Percentiles rank a stretch among this genome's conserved stretches.
phyloP scores from a whole-genome alignment of 2,329 filamentous ascomycete species.

The Hypoxylon sp. region DNA sequence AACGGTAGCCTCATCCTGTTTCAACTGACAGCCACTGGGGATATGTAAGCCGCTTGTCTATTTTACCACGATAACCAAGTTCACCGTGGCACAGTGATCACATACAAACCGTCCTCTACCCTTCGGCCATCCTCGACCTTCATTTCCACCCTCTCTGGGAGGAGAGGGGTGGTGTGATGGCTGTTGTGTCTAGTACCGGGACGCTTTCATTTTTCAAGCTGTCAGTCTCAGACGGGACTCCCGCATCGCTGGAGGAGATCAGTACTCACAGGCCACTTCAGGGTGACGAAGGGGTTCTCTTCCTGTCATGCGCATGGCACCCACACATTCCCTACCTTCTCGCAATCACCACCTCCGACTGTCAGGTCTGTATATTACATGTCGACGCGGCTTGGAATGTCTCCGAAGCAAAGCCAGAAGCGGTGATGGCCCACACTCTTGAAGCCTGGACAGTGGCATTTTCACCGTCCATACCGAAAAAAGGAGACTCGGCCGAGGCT shows the following conservation, averaged over 20 bases:
- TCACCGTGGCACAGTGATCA: constrained; percentile 53
- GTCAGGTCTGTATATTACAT: constrained; percentile 65
- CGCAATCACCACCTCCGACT: constrained; percentile 75
- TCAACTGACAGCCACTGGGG: constrained; percentile 54
- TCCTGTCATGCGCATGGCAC: constrained; percentile 79
- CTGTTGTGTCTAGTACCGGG: constrained; percentile 80
- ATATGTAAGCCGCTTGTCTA: constrained; percentile 60
- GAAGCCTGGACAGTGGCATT: constrained; percentile 81
- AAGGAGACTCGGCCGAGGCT: neutral
- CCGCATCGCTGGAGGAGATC: constrained; percentile 46
- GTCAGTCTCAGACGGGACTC: constrained; percentile 15
- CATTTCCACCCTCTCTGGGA: constrained; percentile 72
- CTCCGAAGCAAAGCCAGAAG: constrained; percentile 43
- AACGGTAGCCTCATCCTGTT: constrained; percentile 79
- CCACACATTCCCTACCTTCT: constrained; percentile 63
- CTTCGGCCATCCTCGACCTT: constrained; percentile 82
- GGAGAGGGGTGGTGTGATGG: constrained; percentile 62
- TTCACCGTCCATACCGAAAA: constrained; percentile 45
- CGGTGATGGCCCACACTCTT: constrained; percentile 60
- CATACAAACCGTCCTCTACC: constrained; percentile 67
- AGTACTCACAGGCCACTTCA: constrained; percentile 55
- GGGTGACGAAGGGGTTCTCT: constrained; percentile 66
- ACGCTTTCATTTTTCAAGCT: constrained; percentile 70
- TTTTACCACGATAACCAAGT: constrained; percentile 23
- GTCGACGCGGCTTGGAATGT: constrained; percentile 54